Evolutionary conservation across 2,329 filamentous ascomycete species (phyloP), one percentile per base, ranked within the genome.

Genomic region (Thelonectria rubi): DNA sequence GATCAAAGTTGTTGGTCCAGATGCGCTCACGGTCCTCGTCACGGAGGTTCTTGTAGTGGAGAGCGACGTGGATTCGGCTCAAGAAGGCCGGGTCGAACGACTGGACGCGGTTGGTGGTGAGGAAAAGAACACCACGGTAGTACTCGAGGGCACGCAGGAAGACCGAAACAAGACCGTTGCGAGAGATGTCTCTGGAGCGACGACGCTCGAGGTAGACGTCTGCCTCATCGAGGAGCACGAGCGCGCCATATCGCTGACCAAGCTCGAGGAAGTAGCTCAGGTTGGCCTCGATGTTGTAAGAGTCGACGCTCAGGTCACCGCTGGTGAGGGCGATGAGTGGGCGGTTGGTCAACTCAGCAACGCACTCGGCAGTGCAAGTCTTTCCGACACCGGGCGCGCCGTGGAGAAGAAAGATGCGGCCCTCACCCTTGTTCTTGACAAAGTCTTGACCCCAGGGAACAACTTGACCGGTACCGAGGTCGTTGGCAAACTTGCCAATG

Each of bases 201-300:
- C 86, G 83, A 54, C 80, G 73, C 72, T 87, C 84, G 9, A 88
- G 81, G 72, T 86, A 88, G 17, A 87, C 84, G 57, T 88, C 86
- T 3, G 84, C 84, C 72, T 88, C 86, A 69, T 88, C 85, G 5
- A 88, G 77, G 3, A 88, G 78, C 7, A 86, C 78, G 6, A 87
- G 78, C 39, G 80, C 84, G 17, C 78, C 79, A 73, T 81, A 85
- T 8, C 79, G 80, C 71, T 81, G 80, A 42, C 76, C 83, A 4
- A 85, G 77, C 42, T 79, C 70, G 10, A 85, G 75, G 72, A 82
- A 83, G 72, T 82, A 81, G 58, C 77, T 76, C 14, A 83, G 79
- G 57, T 78, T 78, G 26, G 72, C 63, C 69, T 84, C 81, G 24
- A 83, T 77, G 2, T 72, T 65, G 42, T 65, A 68, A 6, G 76